These are phyloP conservation scores for Paramyrothecium sp. DNA, from an alignment of 2,329 filamentous ascomycete genomes.

Conservation along the genomic window DNA sequence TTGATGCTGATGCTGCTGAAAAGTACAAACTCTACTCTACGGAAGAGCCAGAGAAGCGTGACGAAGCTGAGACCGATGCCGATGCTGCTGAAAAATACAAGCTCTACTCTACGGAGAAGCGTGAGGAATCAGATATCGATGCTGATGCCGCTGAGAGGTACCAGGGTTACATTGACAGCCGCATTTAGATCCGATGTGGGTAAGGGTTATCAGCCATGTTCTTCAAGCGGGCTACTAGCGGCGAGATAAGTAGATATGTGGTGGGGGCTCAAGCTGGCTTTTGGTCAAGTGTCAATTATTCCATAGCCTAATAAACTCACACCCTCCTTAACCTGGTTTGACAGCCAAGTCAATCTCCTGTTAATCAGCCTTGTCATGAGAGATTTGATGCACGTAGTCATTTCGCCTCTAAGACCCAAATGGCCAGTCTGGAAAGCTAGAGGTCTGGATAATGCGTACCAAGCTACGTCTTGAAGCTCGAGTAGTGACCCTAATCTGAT, in stretches of 20 bases:
- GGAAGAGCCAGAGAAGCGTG: too few species aligned
- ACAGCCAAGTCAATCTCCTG: neutral
- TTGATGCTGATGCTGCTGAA: neutral
- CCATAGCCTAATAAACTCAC: neutral
- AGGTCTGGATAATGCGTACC: too few species aligned
- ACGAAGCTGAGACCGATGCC: neutral
- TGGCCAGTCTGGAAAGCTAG: too few species aligned
- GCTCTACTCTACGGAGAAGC: neutral
- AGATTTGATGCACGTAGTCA: too few species aligned
- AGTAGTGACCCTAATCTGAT: too few species aligned
- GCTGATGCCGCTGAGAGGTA: neutral
- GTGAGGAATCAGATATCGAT: neutral
- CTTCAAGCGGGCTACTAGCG: neutral
- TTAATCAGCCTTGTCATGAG: too few species aligned
- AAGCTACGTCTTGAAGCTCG: too few species aligned
- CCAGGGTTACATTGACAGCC: neutral
- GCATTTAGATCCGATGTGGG: neutral
- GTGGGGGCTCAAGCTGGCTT: neutral
- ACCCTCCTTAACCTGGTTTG: neutral
- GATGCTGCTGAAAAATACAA: neutral
- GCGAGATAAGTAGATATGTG: neutral
- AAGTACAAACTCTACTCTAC: too few species aligned
- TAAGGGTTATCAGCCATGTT: neutral
- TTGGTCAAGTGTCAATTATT: neutral
- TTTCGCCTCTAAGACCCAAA: too few species aligned